Evolutionary conservation across 2,329 filamentous ascomycete genomes (phyloP), one percentile per base, ranked within the genome.

Genomic region (Arthrobotrys sphaeroides): DNA sequence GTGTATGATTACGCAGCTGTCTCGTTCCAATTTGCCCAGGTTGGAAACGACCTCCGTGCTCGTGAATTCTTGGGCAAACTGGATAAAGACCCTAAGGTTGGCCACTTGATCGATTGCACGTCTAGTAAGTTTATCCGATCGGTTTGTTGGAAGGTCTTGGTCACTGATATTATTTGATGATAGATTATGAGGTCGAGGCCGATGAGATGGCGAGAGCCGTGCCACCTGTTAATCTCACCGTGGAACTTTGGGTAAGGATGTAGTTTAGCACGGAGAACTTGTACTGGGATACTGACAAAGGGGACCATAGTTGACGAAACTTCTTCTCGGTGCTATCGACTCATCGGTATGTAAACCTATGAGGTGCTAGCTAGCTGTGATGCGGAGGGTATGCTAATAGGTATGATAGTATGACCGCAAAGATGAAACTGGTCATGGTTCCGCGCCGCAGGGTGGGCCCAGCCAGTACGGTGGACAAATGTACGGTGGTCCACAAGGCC

Each of bases 21-120:
- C 73, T 85, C 87, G 0, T 90, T 90, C 83, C 88, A 90, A 79
- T 90, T 90, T 79, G 88, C 89, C 0, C 89, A 91, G 79, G 89
- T 91, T 55, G 89, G 89, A 77, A 90, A 90, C 78, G 89, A 91
- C 79, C 84, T 86, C 80, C 86, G 86, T 77, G 89, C 89, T 1
- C 86, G 87, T 65, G 86, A 89, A 75, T 91, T 90, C 84, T 83
- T 91, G 53, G 82, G 84, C 55, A 87, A 87, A 79, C 84, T 91
- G n/a, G 89, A 91, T 78, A 85, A 87, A 76, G 88, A 90, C 73
- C 87, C 88, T 10, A 81, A 82, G 20, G 86, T 91, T 79, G 89
- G 89, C 53, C 81, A 84, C 13, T 82, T 90, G 81, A 86, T 90
- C 69, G 89, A 90, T 81, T 90, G 89, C 83, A 90, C 89, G 67